Evolutionary conservation across 192 early-diverging fungal species (phyloP), one percentile per base, ranked within the genome.

Genomic region (Diversispora epigaea): DNA sequence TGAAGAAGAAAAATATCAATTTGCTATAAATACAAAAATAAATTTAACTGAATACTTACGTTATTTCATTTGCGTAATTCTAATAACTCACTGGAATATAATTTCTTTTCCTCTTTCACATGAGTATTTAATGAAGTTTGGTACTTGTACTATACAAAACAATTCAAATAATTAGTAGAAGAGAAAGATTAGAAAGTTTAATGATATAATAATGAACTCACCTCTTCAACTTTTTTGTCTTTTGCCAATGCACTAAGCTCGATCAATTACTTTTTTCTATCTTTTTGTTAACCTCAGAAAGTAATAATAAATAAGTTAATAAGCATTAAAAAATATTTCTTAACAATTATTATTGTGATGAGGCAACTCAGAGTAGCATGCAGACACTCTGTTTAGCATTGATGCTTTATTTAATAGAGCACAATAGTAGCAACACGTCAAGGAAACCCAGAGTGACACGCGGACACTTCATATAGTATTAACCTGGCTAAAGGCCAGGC

Each of bases 81-180:
- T 60, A 60, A 60, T 60, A 15, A 4, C n/a, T 60, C 7, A n/a
- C 58, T 60, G n/a, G 58, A 60, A 66, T 40, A 67, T 67, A 44
- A 67, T 49, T 67, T 66, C 46, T 67, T 67, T 67, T 67, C 41
- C 65, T 67, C 12, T 67, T 15, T 44, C 10, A 67, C 44, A 66
- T 66, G 64, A 44, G 41, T 22, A 67, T 47, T 67, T 67, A 17
- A 68, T 68, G 43, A 68, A 68, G 22, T 68, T 68, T 68, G 45
- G n/a, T 68, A 68, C n/a, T 49, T 68, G 65, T 49, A 68, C 65
- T 68, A 12, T 68, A 68, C 25, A 68, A 67, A 25, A 12, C 65
- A 49, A 14, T 2, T 65, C 40, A 65, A 41, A 44, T 63, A 65
- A 25, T 65, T 68, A 50, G 6, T 46, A 68, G 65, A 68, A 68